These are phyloP conservation scores for Singerocomus inundabilis DNA, from an alignment of 1,284 basidiomycete genomes.

Conservation along the genomic window DNA sequence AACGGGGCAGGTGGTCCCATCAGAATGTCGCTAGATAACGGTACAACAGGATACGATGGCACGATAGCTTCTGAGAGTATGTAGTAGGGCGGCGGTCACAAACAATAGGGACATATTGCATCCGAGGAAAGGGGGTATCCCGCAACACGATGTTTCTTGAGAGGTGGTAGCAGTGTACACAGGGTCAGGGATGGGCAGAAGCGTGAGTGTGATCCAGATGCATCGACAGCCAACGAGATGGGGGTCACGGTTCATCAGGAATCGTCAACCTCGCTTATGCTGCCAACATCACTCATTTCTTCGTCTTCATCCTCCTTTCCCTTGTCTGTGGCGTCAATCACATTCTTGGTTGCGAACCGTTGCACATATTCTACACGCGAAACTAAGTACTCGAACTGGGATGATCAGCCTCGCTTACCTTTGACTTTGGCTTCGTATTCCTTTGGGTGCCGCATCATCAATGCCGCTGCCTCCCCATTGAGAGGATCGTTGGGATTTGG, in stretches of 20 bases:
- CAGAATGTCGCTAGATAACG: slow-evolving; percentile 28
- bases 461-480: slow-evolving; percentile 95
- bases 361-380: slow-evolving; percentile 80
- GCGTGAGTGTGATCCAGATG: slow-evolving; percentile 10
- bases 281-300: slow-evolving; percentile 92
- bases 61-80: slow-evolving; percentile 25
- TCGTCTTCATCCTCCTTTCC: slow-evolving; percentile 73
- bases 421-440: slow-evolving; percentile 92
- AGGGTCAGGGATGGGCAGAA: slow-evolving; percentile 4
- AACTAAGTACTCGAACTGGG: slow-evolving; percentile 1
- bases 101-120: slow-evolving; percentile 19
- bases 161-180: slow-evolving; percentile 13
- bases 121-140: slow-evolving; percentile 29
- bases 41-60: slow-evolving; percentile 29
- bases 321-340: slow-evolving; percentile 62
- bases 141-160: slow-evolving; percentile 16
- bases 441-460: slow-evolving; percentile 96
- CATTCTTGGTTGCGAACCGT: slow-evolving; percentile 81
- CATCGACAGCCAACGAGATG: slow-evolving; percentile 4
- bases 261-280: slow-evolving; percentile 65
- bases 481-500: slow-evolving; percentile 98
- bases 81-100: slow-evolving; percentile 22
- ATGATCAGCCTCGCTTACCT: slow-evolving; percentile 46
- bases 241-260: slow-evolving; percentile 18
- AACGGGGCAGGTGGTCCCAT: slow-evolving; percentile 13